Evolutionary conservation across 768 basidiomycete genomes (phyloP), one percentile per base, ranked within the genome.

Genomic region (Neoboletus subvelutipes): DNA sequence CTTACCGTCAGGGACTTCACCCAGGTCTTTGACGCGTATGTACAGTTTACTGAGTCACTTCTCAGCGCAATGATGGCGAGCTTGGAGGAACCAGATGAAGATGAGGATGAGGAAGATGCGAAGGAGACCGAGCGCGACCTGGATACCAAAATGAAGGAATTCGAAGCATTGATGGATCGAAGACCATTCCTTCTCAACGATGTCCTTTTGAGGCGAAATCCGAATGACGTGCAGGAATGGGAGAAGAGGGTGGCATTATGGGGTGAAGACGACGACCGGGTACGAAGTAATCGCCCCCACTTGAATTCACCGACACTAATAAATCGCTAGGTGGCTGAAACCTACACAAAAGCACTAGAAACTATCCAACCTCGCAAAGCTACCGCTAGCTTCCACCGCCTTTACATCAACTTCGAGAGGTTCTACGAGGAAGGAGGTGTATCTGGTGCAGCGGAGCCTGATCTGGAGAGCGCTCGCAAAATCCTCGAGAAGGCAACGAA

Each of bases 221-320:
- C 93, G 5, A 92, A 98, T 64, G 97, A 99, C 65, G 97, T 98
- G 2, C 94, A 97, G 63, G 97, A 99, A 71, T 99, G 97, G 97
- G 97, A 98, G 76, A 99, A 99, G 74, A 80, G 96, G 36, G 84
- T 98, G 20, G 95, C 94, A 2, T 74, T 98, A 28, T 96, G 86
- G 83, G 97, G 90, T 3, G 88, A 94, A 52, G 84, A 97, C 62
- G 95, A 99, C 66, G 92, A 90, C 63, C 96, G 94, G 80, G 94
- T 92, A 60, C 17, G 72, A 28, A 50, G 20, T 13, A 1, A 29
- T 36, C 31, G n/a, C 28, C 13, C 8, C 22, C 29, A 10, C 50
- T 31, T 20, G 51, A 34, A 33, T 34, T n/a, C 22, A 48, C 50
- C 43, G 22, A 53, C 50, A 33, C 39, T 45, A 26, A 60, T 37